Percentiles rank a stretch among this genome's conserved stretches.
Evolutionary conservation across 2,329 filamentous ascomycete species (phyloP).

Genomic region (Pseudocercospora fijiensis): DNA sequence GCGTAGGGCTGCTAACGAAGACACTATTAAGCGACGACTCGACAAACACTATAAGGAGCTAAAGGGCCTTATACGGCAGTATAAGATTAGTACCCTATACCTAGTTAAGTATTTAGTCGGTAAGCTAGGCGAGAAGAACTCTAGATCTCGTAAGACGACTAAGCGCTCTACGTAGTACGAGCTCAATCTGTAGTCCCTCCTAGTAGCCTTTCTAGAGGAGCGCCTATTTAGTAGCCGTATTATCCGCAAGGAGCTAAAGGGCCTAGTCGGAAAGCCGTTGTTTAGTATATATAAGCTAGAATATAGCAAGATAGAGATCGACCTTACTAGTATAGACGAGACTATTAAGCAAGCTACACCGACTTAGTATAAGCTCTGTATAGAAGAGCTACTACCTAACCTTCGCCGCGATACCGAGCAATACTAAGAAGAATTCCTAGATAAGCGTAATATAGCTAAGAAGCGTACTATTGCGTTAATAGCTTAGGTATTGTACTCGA

Average conservation of each 20-base stretch:
- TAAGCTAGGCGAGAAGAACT: not conserved
- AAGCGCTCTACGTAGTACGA: not conserved
- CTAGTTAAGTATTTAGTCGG: not conserved
- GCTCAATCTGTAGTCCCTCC: not conserved
- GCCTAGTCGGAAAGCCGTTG: not conserved
- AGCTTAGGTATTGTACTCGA: too few species aligned
- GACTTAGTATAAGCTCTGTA: not conserved
- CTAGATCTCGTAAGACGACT: not conserved
- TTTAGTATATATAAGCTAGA: not conserved
- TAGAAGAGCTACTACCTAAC: not conserved
- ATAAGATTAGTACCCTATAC: not conserved
- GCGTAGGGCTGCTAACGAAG: too few species aligned
- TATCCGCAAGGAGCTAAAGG: not conserved
- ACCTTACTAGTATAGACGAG: not conserved
- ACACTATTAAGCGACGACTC: not conserved
- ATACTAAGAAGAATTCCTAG: too few species aligned
- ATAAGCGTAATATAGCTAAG: too few species aligned
- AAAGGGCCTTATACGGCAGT: not conserved
- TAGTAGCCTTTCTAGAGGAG: not conserved
- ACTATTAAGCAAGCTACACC: not conserved
- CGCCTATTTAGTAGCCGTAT: not conserved
- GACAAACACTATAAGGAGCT: not conserved
- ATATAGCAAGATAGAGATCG: not conserved
- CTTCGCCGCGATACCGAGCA: not conserved
- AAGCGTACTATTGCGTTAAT: too few species aligned